These are phyloP conservation scores for Aspergillus novofumigatus DNA, from an alignment of 2,329 filamentous ascomycete species.

Conservation along the genomic window DNA sequence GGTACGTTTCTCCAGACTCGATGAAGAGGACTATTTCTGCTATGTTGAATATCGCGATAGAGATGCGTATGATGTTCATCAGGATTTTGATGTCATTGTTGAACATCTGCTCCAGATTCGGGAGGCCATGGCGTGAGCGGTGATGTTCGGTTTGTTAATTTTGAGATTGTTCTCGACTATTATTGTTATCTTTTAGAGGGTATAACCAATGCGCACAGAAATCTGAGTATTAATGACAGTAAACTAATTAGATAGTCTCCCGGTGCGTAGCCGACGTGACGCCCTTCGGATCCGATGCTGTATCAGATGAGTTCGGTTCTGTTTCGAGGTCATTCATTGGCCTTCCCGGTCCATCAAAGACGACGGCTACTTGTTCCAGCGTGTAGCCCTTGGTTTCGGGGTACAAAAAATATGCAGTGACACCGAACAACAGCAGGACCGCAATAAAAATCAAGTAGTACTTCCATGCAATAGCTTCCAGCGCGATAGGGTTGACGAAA, in stretches of 20 bases:
- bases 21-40: background rate
- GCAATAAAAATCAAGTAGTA: conserved; percentile 19
- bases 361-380: conserved; percentile 28
- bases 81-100: background rate
- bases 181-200: no score
- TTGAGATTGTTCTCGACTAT: background rate
- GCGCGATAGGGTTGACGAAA: conserved; percentile 21
- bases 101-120: background rate
- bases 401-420: conserved; percentile 45
- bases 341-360: conserved; percentile 26
- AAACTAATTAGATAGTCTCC: no score
- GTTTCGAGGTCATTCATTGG: no score
- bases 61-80: background rate
- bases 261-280: no score
- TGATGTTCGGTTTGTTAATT: background rate
- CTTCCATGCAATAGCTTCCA: conserved; percentile 18
- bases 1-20: background rate
- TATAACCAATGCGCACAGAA: background rate
- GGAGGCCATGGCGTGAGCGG: background rate
- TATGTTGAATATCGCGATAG: background rate
- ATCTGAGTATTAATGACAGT: background rate
- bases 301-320: no score
- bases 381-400: conserved; percentile 51
- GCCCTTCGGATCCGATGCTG: no score
- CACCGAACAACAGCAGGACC: conserved; percentile 27